Conservation (phyloP, 805 yeast genomes). For the Groenewaldozyma tartarivorans region DNA sequence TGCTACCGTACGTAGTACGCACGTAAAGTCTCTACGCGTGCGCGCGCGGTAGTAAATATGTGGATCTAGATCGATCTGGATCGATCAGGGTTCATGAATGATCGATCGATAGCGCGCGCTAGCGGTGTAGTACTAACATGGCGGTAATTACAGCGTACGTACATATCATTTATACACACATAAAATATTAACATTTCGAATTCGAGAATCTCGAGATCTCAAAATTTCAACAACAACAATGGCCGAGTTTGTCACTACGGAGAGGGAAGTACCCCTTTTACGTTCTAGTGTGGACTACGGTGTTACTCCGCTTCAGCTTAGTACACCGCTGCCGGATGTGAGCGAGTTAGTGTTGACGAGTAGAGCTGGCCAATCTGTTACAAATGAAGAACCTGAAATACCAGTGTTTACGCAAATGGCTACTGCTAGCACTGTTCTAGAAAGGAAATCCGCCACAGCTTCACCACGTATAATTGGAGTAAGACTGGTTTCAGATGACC, state of each 20-base stretch:
- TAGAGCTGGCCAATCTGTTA: neutral
- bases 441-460: neutral
- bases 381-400: slow-evolving; percentile 6
- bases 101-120: too few relatives aligned
- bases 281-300: slow-evolving; percentile 5
- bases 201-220: neutral
- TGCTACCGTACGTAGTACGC: too few relatives aligned
- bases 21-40: too few relatives aligned
- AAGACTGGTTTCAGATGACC: slow-evolving; percentile 9
- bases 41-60: too few relatives aligned
- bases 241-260: slow-evolving; percentile 10
- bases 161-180: neutral
- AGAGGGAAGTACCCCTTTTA: slow-evolving; percentile 13
- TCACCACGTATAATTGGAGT: slow-evolving; percentile 9
- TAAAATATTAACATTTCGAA: neutral
- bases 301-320: slow-evolving; percentile 5
- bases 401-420: too few relatives aligned
- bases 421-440: slow-evolving; percentile 7
- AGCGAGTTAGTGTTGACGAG: too few relatives aligned
- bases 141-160: too few relatives aligned
- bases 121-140: too few relatives aligned
- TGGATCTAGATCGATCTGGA: too few relatives aligned
- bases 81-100: too few relatives aligned
- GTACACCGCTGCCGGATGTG: slow-evolving; percentile 12
- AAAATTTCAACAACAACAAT: neutral